Conservation (phyloP, 2,329 filamentous ascomycete genomes). For the Mollisia scopiformis region DNA sequence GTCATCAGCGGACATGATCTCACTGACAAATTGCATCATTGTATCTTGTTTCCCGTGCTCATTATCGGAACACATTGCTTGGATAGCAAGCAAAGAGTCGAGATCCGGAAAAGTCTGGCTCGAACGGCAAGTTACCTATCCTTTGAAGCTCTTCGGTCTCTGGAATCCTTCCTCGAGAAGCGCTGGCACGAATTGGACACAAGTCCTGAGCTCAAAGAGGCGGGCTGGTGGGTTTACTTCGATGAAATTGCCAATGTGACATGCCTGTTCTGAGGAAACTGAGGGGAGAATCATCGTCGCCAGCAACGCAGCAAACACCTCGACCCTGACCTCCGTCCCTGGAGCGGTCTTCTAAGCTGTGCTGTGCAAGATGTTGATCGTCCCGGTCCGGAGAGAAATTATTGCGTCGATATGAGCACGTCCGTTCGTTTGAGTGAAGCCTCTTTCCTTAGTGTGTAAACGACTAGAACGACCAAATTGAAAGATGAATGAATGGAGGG, state of each 20-base stretch:
- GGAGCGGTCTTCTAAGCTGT: neutral
- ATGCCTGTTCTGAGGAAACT: conserved; percentile 29
- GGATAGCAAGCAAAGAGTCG: conserved; percentile 33
- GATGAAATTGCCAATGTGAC: conserved; percentile 31
- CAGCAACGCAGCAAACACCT: neutral
- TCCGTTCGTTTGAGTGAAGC: neutral
- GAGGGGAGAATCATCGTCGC: neutral
- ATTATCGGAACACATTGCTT: conserved; percentile 42
- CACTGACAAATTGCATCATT: conserved; percentile 43
- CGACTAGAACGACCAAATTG: neutral
- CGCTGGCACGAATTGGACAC: conserved; percentile 29
- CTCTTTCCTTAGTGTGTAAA: neutral
- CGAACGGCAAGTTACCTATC: conserved; percentile 28
- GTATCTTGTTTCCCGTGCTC: conserved; percentile 42
- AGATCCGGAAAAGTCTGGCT: conserved; percentile 28
- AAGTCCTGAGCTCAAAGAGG: conserved; percentile 10
- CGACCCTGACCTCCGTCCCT: neutral
- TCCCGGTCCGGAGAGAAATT: neutral
- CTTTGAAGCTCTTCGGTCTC: conserved; percentile 31
- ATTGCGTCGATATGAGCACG: neutral
- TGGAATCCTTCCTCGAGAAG: conserved; percentile 28
- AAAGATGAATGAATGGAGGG: neutral
- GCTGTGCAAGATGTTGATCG: neutral
- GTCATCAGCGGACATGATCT: conserved; percentile 41
- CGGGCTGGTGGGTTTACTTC: conserved; percentile 33